phyloP scores from a whole-genome alignment of 1,139 yeast genomes.

The Kluyveromyces sp. region DNA sequence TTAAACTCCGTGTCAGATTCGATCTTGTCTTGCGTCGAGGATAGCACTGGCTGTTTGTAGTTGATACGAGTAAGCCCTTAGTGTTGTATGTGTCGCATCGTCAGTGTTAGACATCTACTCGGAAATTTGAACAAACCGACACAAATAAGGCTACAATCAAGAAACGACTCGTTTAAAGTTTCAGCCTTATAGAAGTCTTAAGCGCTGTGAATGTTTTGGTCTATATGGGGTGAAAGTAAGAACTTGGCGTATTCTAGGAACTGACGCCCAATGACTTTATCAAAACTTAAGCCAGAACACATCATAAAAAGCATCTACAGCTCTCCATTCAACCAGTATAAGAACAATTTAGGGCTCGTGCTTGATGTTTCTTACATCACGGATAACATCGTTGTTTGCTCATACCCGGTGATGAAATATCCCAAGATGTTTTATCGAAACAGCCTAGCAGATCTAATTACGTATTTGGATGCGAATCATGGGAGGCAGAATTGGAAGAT shows the following conservation, averaged over 20 bases:
- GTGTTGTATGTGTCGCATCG: too few relatives aligned
- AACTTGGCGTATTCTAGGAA: too few relatives aligned
- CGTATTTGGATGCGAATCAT: conserved; percentile 45
- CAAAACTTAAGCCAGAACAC: conserved; percentile 13
- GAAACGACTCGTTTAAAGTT: neutral
- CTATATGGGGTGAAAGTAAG: too few relatives aligned
- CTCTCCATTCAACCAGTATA: conserved; percentile 22
- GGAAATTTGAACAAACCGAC: neutral
- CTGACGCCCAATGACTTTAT: conserved; percentile 8
- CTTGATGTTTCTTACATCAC: conserved; percentile 64
- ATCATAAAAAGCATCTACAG: conserved; percentile 18
- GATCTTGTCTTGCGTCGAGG: conserved; percentile 11
- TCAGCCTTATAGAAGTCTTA: too few relatives aligned
- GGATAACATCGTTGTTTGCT: conserved; percentile 55
- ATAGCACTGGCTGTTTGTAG: too few relatives aligned
- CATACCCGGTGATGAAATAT: conserved; percentile 56
- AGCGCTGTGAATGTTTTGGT: too few relatives aligned
- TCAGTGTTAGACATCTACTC: neutral
- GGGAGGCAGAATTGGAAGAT: conserved; percentile 54
- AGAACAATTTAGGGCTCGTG: conserved; percentile 26
- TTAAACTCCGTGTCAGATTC: conserved; percentile 28
- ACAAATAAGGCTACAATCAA: neutral
- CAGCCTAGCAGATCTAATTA: conserved; percentile 44
- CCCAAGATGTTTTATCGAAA: conserved; percentile 49
- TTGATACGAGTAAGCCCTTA: too few relatives aligned